Conservation (phyloP, 2,329 filamentous ascomycete genomes). For the Scedosporium boydii region DNA sequence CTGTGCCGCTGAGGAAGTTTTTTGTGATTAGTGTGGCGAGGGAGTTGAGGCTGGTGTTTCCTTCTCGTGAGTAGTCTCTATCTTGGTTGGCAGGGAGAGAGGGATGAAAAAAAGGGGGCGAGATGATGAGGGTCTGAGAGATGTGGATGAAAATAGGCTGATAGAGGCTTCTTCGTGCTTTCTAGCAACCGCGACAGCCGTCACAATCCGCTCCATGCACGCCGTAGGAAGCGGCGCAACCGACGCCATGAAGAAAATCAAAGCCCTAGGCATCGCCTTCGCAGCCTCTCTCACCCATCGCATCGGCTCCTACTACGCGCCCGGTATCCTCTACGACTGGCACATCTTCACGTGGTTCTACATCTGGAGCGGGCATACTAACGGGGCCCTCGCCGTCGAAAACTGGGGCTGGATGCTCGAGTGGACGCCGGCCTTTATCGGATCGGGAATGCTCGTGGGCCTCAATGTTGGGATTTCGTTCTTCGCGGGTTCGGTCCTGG, state of each 20-base stretch:
- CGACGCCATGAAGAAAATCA: constrained; percentile 47
- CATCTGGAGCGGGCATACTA: constrained; percentile 43
- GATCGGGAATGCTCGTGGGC: constrained; percentile 41
- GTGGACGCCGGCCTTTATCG: constrained; percentile 51
- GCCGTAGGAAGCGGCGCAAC: constrained; percentile 39
- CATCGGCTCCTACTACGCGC: constrained; percentile 47
- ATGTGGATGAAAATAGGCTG: neutral
- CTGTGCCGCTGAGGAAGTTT: constrained; percentile 55
- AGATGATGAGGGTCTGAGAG: neutral
- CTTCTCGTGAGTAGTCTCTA: constrained; percentile 23
- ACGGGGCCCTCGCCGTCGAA: constrained; percentile 40
- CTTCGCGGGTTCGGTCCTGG: constrained; percentile 43
- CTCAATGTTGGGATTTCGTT: constrained; percentile 49
- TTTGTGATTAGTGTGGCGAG: constrained; percentile 57
- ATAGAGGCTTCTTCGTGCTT: neutral
- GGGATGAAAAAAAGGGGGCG: too few species aligned
- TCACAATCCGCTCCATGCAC: constrained; percentile 55
- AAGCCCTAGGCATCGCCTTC: constrained; percentile 44
- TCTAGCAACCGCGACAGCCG: constrained; percentile 43
- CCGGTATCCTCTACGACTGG: constrained; percentile 53
- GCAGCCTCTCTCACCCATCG: constrained; percentile 38
- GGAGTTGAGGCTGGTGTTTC: constrained; percentile 50
- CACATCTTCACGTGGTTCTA: constrained; percentile 44
- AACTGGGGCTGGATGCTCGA: constrained; percentile 55
- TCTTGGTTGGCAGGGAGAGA: too few species aligned